Conservation (phyloP, 2,329 filamentous ascomycete species). For the Fusarium chaquense region DNA sequence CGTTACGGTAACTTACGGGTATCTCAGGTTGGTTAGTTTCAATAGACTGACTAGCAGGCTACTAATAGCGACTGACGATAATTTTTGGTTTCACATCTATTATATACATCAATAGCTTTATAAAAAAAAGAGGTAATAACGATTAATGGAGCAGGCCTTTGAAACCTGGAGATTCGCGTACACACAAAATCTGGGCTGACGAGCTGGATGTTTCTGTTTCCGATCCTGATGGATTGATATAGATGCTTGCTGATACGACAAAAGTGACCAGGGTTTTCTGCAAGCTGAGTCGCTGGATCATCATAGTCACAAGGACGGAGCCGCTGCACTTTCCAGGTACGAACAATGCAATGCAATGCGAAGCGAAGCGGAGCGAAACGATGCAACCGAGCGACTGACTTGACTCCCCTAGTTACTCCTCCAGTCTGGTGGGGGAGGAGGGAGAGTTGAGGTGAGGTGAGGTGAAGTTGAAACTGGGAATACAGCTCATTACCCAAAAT, state of each 20-base stretch:
- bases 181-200: constrained; percentile 11
- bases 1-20: constrained; percentile 13
- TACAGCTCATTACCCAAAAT: constrained; percentile 34
- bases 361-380: background rate
- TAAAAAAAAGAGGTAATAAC: constrained; percentile 27
- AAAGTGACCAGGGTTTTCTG: constrained; percentile 11
- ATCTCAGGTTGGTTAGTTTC: constrained; percentile 1
- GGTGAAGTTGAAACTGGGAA: constrained; percentile 12
- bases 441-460: background rate
- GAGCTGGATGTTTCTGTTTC: constrained; percentile 31
- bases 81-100: constrained; percentile 24
- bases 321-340: constrained; percentile 37
- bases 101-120: constrained; percentile 18
- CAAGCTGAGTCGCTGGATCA: constrained; percentile 23
- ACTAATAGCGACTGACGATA: background rate
- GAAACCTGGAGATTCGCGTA: constrained; percentile 39
- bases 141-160: constrained; percentile 21
- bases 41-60: background rate
- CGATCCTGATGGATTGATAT: constrained; percentile 26
- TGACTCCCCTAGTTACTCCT: background rate
- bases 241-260: constrained; percentile 16
- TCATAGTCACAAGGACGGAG: constrained; percentile 37
- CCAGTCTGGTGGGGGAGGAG: background rate
- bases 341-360: constrained; percentile 26
- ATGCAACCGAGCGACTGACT: constrained; percentile 24